These are phyloP conservation scores for Asterophora parasitica DNA, from an alignment of 768 basidiomycete genomes.

Conservation along the genomic window DNA sequence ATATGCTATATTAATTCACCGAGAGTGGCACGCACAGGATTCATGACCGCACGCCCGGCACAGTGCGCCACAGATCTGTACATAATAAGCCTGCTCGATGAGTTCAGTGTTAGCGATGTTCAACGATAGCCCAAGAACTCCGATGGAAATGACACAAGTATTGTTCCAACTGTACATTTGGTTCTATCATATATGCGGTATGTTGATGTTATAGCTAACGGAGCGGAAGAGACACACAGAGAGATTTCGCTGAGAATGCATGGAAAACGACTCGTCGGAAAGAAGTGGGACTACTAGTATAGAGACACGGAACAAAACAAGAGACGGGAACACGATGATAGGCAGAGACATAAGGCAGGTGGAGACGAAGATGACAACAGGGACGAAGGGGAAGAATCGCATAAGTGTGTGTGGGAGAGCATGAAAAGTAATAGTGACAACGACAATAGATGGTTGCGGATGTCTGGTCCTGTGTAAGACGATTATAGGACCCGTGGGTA, in stretches of 20 bases:
- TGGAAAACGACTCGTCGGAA: neutral
- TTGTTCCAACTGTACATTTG: neutral
- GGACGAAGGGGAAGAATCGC: slow-evolving; percentile 1
- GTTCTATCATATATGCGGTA: neutral
- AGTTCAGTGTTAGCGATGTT: no score
- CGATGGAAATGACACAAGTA: no score
- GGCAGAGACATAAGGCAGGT: slow-evolving; percentile 9
- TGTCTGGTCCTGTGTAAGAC: slow-evolving; percentile 8
- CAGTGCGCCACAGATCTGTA: no score
- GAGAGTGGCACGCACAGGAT: no score
- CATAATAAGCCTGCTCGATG: neutral
- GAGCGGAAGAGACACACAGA: neutral
- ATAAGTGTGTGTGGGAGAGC: neutral
- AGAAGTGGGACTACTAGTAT: slow-evolving; percentile 1
- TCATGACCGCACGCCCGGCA: no score
- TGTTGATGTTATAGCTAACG: neutral
- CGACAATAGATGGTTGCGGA: slow-evolving; percentile 6
- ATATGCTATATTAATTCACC: slow-evolving; percentile 1
- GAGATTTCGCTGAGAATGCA: neutral
- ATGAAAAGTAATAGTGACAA: slow-evolving; percentile 6
- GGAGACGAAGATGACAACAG: slow-evolving; percentile 15
- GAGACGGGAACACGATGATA: neutral
- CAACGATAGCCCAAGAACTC: no score
- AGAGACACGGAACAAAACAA: slow-evolving; percentile 14
- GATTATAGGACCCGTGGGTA: slow-evolving; percentile 12